Base-by-base conservation (phyloP, 2,329 filamentous ascomycete genomes). In the Botrytis cinerea region DNA sequence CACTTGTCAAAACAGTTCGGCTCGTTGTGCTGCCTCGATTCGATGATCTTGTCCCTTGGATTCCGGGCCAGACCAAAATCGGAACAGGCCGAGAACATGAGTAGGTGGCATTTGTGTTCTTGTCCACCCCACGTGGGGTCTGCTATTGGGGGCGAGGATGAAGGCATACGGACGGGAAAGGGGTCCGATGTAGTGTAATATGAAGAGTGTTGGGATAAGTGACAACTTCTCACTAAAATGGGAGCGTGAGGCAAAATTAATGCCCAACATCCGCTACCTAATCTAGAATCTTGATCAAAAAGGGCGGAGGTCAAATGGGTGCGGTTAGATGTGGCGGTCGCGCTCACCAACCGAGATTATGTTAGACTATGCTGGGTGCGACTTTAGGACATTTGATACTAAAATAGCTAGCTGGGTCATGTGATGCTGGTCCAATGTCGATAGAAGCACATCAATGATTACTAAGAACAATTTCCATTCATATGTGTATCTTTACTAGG, bases 61-160 rank as follows among this genome's bases (percentile, higher is more conserved):
- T 40, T 67, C 35, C n/a, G 35, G 66, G n/a, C 66, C 48, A 68
- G 48, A 68, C 48, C 38, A 25, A 16, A 32, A 28, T 43, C 48
- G 64, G 48, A 28, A 28, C 48, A 68, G 64, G 35, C 64, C 48
- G 64, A 68, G n/a, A 57, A 32, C 18, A 68, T 54, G 66, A 68
- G n/a, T 38, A 43, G 22, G 48, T 57, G 48, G 35, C 40, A 57
- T 57, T 43, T 54, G 64, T 67, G 46, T 54, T 54, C 46, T 67
- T 67, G 46, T 67, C 25, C 35, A 22, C 46, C 64, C 64, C 64
- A 67, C 64, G 66, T 68, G 66, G 66, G 64, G 35, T 68, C 8
- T 57, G 16, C 35, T 22, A 57, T 68, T 68, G 48, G 48, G 38
- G 35, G 22, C 25, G 46, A 43, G 64, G 46, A 43, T 57, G 46